Percentiles rank a stretch among this genome's conserved stretches.
Evolutionary conservation across 257 asterid genomes (phyloP).

Genomic region (Mitragyna speciosa): DNA sequence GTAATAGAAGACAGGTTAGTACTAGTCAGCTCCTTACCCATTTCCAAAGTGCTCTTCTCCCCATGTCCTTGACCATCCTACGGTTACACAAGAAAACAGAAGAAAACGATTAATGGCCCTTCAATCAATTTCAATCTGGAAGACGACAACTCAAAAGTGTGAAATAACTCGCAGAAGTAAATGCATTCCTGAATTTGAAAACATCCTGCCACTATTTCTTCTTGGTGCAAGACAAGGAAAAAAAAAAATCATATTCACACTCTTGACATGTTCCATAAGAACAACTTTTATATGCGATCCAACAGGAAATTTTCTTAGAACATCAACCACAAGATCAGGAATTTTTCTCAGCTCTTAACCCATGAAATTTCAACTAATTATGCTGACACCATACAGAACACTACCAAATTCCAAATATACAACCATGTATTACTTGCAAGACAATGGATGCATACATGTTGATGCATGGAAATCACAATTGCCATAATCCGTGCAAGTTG

Average conservation of each 20-base stretch:
- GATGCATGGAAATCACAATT: background rate
- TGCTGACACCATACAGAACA: background rate
- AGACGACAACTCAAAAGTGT: background rate
- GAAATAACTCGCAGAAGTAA: background rate
- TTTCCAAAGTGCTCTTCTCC: constrained; percentile 99
- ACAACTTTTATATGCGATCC: background rate
- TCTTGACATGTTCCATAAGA: background rate
- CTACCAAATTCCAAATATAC: background rate
- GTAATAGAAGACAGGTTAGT: background rate
- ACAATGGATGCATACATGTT: background rate
- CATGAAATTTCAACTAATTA: background rate
- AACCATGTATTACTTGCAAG: background rate
- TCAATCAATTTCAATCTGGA: background rate
- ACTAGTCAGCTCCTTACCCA: constrained; percentile 50
- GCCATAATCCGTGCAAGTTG: background rate
- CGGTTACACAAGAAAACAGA: constrained; percentile 4
- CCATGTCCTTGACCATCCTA: constrained; percentile 99
- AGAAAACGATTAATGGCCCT: background rate
- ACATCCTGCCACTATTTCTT: background rate
- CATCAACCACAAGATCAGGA: background rate
- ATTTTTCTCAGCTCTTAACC: background rate
- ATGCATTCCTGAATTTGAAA: background rate
- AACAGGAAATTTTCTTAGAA: background rate
- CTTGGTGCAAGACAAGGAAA: too few relatives aligned
- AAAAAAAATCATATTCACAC: background rate